Conservation (phyloP, 352 stramenopile genomes). For the Halophytophthora polymorphica region DNA sequence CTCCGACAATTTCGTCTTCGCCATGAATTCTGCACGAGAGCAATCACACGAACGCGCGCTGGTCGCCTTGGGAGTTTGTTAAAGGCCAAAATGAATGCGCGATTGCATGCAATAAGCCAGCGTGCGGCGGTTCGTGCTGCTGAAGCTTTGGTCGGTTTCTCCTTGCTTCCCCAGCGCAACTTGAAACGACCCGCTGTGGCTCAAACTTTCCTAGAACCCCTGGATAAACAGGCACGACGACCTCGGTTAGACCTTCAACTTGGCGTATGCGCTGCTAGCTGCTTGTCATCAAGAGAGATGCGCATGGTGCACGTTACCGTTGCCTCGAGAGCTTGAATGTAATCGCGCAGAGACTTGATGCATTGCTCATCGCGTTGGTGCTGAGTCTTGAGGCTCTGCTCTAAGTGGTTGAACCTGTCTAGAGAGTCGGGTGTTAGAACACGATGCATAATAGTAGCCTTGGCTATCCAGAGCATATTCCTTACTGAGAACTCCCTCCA, state of each 20-base stretch:
- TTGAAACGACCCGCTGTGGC: no score
- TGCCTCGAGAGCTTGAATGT: conserved; percentile 21
- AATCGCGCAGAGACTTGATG: conserved; percentile 25
- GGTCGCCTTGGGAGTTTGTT: no score
- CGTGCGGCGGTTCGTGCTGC: no score
- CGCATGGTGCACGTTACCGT: not conserved
- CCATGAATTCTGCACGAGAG: no score
- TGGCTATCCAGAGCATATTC: not conserved
- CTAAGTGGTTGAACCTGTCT: conserved; percentile 1
- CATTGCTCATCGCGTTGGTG: conserved; percentile 18
- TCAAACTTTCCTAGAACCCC: no score
- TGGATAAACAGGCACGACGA: no score
- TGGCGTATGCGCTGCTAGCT: not conserved
- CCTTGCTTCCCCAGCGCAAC: no score
- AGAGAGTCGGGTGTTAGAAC: not conserved
- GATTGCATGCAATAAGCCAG: no score
- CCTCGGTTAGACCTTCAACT: not conserved
- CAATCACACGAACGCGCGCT: no score
- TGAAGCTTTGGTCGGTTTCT: no score
- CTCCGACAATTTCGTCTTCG: conserved; percentile 19
- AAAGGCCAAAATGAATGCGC: no score
- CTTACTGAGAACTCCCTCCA: not conserved
- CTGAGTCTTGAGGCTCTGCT: not conserved
- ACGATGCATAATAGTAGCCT: not conserved
- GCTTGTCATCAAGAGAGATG: not conserved